Base-by-base conservation (phyloP, 176 grass and related monocot genomes). In the Pontederia crassipes region DNA sequence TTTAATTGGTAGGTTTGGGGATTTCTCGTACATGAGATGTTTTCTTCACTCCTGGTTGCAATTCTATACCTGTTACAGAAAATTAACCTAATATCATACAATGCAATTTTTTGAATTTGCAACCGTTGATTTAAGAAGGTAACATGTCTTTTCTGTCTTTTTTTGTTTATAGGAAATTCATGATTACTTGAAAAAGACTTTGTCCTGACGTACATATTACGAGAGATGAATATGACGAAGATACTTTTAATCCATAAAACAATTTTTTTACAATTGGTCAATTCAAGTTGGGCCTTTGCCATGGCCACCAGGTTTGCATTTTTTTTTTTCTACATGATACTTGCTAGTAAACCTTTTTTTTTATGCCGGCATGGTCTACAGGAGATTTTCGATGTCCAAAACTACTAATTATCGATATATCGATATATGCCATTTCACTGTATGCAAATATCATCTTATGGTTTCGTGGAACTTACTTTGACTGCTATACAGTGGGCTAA, bases 241-340 rank as follows among this genome's bases (percentile, higher is more conserved):
- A 98, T 79, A 67, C 82, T 69, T 77, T 72, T 59, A 93, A 99
- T 77, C 94, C 94, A 52, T 88, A 93, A 76, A 93, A 75, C 17
- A 93, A 98, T 62, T 89, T 82, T 61, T 81, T 93, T 64, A 89
- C 88, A n/a, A 99, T 93, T 81, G 94, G 94, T 63, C 94, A 99
- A 62, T 99, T 99, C 66, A 93, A 99, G 83, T 79, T 99, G 60
- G 94, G 88, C 24, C 70, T 99, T 24, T 93, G 94, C 72, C 94
- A 93, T 72, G 94, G 94, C 51, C 88, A 99, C 79, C 88, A 99
- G 88, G 88, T 99, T 77, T 8, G 13, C 49, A 58, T 77, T 78
- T 32, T 48, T 78, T 32, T 48, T 75, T 17, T 28, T 17, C 10
- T 35, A 12, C 24, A 63, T 28, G 27, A 59, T 26, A 52, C 48